A percentile compares a stretch with the other conserved stretches of the same genome.
These are phyloP conservation scores for Phytophthora sp. DNA, from an alignment of 352 stramenopile species.

Conservation along the genomic window DNA sequence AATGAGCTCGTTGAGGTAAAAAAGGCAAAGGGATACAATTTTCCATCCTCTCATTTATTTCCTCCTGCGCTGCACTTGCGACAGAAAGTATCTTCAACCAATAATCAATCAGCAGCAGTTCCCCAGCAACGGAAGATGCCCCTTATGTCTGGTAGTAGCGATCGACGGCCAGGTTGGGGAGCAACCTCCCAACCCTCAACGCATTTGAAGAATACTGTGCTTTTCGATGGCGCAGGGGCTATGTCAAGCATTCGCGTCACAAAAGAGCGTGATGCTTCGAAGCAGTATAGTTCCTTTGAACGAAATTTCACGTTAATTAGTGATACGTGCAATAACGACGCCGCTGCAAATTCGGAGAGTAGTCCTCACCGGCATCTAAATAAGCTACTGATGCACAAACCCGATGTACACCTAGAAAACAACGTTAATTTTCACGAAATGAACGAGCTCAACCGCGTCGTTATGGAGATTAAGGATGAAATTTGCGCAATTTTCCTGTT, in stretches of 20 bases:
- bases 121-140: slow-evolving; percentile 14
- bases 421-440: slow-evolving; percentile 36
- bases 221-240: slow-evolving; percentile 38
- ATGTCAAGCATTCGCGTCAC: slow-evolving; percentile 40
- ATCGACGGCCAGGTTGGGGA: slow-evolving; percentile 16
- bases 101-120: not conserved
- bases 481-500: slow-evolving; percentile 67
- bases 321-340: slow-evolving; percentile 1
- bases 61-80: slow-evolving; percentile 9
- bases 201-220: slow-evolving; percentile 40
- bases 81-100: too few relatives aligned
- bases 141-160: slow-evolving; percentile 6
- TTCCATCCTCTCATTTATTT: slow-evolving; percentile 4
- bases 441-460: slow-evolving; percentile 49
- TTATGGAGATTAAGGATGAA: slow-evolving; percentile 83
- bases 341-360: slow-evolving; percentile 1
- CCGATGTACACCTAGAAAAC: not conserved
- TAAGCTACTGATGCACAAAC: slow-evolving; percentile 18
- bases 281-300: slow-evolving; percentile 17
- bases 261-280: slow-evolving; percentile 32
- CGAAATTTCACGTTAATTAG: not conserved
- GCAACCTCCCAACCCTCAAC: slow-evolving; percentile 7
- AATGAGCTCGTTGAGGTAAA: slow-evolving; percentile 5
- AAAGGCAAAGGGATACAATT: slow-evolving; percentile 17
- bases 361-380: slow-evolving; percentile 28